These are phyloP conservation scores for Claviceps lovelessii DNA, from an alignment of 2,329 filamentous ascomycete genomes.

Conservation along the genomic window DNA sequence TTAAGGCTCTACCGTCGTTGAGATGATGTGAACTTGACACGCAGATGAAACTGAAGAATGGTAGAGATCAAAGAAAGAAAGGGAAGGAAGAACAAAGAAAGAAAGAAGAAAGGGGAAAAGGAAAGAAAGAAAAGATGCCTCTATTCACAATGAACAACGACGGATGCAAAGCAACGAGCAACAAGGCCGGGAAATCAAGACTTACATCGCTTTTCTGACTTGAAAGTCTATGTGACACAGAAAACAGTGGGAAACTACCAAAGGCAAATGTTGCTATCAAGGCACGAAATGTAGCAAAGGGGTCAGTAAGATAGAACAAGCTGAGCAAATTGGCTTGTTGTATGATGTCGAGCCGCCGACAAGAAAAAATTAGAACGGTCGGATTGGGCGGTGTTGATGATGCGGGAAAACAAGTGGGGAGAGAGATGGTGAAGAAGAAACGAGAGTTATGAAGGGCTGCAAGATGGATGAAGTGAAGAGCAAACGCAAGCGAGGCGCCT, in stretches of 20 bases:
- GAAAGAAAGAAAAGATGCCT: neutral
- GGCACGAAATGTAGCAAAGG: slow-evolving; percentile 41
- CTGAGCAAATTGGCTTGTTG: slow-evolving; percentile 40
- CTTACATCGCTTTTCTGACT: slow-evolving; percentile 16
- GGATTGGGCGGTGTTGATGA: slow-evolving; percentile 29
- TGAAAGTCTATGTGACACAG: slow-evolving; percentile 14
- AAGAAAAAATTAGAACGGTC: slow-evolving; percentile 24
- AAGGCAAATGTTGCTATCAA: slow-evolving; percentile 36
- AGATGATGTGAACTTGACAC: no score
- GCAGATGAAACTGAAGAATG: neutral
- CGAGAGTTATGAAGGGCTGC: slow-evolving; percentile 6
- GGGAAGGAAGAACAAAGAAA: neutral
- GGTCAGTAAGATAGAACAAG: slow-evolving; percentile 45
- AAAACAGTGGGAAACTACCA: slow-evolving; percentile 18
- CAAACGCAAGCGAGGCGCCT: slow-evolving; percentile 7
- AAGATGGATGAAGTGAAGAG: slow-evolving; percentile 3
- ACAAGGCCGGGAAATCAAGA: neutral
- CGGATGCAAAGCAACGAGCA: neutral
- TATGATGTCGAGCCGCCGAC: slow-evolving; percentile 17
- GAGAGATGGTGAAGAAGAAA: slow-evolving; percentile 9
- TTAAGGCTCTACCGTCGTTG: neutral
- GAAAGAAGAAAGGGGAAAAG: neutral
- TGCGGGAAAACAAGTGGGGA: slow-evolving; percentile 19
- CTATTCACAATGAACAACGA: neutral
- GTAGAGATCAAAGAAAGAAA: neutral